Evolutionary conservation across 805 yeast species (phyloP).

Genomic region (Cyberlindnera lachancei): DNA sequence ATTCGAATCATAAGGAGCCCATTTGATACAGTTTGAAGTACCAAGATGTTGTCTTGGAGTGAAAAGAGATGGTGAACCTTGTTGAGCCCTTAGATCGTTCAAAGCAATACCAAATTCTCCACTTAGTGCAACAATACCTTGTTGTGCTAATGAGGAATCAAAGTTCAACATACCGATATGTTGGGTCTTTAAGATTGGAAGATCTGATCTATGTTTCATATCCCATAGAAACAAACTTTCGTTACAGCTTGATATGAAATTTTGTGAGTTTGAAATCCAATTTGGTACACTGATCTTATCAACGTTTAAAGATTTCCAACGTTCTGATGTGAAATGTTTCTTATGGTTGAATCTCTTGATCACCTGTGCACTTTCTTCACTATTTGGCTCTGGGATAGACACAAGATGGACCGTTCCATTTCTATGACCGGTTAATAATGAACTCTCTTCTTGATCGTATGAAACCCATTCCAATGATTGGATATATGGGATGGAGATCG

Average conservation of each 20-base stretch:
- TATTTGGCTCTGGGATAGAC: conserved; percentile 49
- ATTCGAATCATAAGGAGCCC: conserved; percentile 58
- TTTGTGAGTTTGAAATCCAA: conserved; percentile 21
- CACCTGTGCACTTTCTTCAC: conserved; percentile 58
- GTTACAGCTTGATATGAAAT: conserved; percentile 53
- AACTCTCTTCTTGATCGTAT: conserved; percentile 27
- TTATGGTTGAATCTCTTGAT: conserved; percentile 73
- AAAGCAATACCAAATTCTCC: conserved; percentile 71
- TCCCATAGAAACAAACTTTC: conserved; percentile 78
- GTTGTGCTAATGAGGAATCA: conserved; percentile 39
- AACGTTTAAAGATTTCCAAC: conserved; percentile 10
- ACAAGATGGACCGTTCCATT: conserved; percentile 71
- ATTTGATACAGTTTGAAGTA: conserved; percentile 40
- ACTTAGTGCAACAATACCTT: conserved; percentile 53
- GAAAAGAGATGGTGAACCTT: conserved; percentile 28
- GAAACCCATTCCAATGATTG: conserved; percentile 48
- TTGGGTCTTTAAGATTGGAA: conserved; percentile 49
- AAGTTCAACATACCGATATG: conserved; percentile 44
- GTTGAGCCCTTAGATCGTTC: conserved; percentile 51
- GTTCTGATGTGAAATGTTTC: conserved; percentile 41
- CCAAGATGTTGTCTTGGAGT: conserved; percentile 32
- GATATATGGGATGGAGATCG: conserved; percentile 52
- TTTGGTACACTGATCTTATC: conserved; percentile 12
- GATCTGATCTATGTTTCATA: conserved; percentile 43
- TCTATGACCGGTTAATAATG: conserved; percentile 65